Conservation (phyloP, 108 stramenopile species). For the Mayamaea pseudoterrestris region DNA sequence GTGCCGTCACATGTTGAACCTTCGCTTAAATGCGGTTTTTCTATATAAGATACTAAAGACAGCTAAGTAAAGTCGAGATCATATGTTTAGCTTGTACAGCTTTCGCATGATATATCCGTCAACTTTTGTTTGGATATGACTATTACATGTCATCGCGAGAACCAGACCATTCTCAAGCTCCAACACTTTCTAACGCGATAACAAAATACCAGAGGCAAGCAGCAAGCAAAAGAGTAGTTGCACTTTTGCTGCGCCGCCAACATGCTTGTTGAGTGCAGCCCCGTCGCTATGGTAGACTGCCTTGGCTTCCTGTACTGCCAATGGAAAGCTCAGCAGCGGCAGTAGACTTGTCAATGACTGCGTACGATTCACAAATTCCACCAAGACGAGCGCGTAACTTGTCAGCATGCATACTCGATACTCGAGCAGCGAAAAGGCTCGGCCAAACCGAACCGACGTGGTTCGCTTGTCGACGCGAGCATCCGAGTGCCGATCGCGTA, state of each 20-base stretch:
- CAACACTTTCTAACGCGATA: too few relatives aligned
- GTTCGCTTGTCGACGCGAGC: slow-evolving; percentile 56
- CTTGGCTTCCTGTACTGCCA: slow-evolving; percentile 37
- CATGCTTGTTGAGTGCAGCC: slow-evolving; percentile 53
- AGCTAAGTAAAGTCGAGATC: too few relatives aligned
- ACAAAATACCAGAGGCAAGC: slow-evolving; percentile 11
- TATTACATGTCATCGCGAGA: too few relatives aligned
- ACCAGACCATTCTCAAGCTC: too few relatives aligned
- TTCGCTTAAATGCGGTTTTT: too few relatives aligned
- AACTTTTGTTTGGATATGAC: too few relatives aligned
- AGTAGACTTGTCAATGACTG: slow-evolving; percentile 15
- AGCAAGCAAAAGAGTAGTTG: slow-evolving; percentile 75
- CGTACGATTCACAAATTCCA: slow-evolving; percentile 3
- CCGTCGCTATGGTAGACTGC: slow-evolving; percentile 67
- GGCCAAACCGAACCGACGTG: slow-evolving; percentile 75
- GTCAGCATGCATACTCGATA: slow-evolving; percentile 31
- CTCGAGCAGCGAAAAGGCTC: slow-evolving; percentile 41
- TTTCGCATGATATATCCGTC: too few relatives aligned
- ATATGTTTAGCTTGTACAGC: too few relatives aligned
- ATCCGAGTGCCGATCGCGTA: slow-evolving; percentile 81
- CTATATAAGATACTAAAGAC: too few relatives aligned
- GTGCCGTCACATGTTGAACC: too few relatives aligned
- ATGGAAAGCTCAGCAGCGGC: slow-evolving; percentile 44
- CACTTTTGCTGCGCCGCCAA: slow-evolving; percentile 68
- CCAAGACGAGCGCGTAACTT: slow-evolving; percentile 27